phyloP scores from a whole-genome alignment of 805 yeast genomes.

The Phaffomyces antillensis region DNA sequence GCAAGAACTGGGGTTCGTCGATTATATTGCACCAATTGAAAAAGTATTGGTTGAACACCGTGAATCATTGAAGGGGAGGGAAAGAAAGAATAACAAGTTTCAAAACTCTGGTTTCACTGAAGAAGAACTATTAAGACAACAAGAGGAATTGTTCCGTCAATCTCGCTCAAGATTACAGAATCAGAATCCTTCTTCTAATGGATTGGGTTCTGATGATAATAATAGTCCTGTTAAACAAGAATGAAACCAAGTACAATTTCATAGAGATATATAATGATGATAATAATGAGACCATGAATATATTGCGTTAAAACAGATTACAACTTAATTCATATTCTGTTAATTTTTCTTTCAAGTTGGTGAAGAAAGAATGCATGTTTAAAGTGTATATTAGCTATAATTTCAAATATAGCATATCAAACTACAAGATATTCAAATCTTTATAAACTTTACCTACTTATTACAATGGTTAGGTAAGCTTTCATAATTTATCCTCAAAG shows the following conservation, averaged over 20 bases:
- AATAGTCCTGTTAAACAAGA: conserved; percentile 5
- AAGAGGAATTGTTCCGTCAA: conserved; percentile 83
- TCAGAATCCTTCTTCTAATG: conserved; percentile 10
- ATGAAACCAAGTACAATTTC: not conserved
- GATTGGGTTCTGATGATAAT: conserved; percentile 1
- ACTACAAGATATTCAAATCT: too few species aligned
- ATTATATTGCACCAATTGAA: conserved; percentile 76
- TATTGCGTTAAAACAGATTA: not conserved
- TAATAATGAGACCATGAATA: not conserved
- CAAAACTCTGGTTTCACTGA: conserved; percentile 89
- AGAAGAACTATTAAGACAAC: conserved; percentile 86
- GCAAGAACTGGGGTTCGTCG: conserved; percentile 77
- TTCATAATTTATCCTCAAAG: too few species aligned
- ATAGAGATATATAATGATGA: not conserved
- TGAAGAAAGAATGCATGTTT: not conserved
- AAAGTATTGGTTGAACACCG: conserved; percentile 80
- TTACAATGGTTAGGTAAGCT: too few species aligned
- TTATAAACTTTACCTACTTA: too few species aligned
- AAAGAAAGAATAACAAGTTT: conserved; percentile 84
- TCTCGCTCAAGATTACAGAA: conserved; percentile 57
- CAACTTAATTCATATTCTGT: not conserved
- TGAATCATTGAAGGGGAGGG: conserved; percentile 81
- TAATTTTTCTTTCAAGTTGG: not conserved
- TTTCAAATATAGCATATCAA: too few species aligned
- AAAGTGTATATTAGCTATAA: conserved; percentile 1